These are phyloP conservation scores for Panellus pusillus DNA, from an alignment of 768 basidiomycete genomes.

Conservation along the genomic window DNA sequence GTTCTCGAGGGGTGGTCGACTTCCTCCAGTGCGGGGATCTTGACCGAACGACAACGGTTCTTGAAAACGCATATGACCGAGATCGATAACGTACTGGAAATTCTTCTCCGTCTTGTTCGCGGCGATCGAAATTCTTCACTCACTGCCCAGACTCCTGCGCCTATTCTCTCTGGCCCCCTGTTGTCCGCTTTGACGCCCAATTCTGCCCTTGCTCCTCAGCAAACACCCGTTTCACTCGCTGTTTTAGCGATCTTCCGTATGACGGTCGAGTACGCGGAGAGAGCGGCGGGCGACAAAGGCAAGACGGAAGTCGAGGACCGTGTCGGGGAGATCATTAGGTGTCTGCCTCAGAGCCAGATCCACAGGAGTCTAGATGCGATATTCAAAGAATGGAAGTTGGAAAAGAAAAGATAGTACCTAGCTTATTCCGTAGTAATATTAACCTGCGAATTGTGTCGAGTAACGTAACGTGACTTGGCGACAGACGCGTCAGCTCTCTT, in stretches of 20 bases:
- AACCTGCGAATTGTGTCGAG: neutral
- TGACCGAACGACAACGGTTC: conserved; percentile 82
- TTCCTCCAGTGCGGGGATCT: conserved; percentile 77
- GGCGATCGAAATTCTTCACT: conserved; percentile 81
- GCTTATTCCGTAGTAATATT: conserved; percentile 7
- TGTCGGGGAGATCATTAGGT: conserved; percentile 87
- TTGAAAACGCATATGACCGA: conserved; percentile 85
- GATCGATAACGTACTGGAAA: conserved; percentile 88
- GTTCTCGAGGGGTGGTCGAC: conserved; percentile 87
- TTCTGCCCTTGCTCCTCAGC: conserved; percentile 81
- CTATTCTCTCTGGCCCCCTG: conserved; percentile 66
- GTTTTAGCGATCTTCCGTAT: conserved; percentile 90
- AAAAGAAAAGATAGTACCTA: conserved; percentile 64
- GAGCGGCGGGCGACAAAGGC: conserved; percentile 64
- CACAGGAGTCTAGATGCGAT: conserved; percentile 93
- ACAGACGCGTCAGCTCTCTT: conserved; percentile 15
- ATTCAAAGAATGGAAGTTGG: conserved; percentile 88
- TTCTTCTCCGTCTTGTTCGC: conserved; percentile 87
- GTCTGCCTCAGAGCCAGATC: conserved; percentile 82
- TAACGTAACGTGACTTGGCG: neutral
- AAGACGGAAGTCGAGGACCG: conserved; percentile 72
- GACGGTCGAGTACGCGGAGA: conserved; percentile 77
- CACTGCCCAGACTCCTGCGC: conserved; percentile 57
- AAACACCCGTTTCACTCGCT: conserved; percentile 93
- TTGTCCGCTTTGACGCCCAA: conserved; percentile 69